Evolutionary conservation across 768 basidiomycete genomes (phyloP).

Genomic region (Tremella mesenterica): DNA sequence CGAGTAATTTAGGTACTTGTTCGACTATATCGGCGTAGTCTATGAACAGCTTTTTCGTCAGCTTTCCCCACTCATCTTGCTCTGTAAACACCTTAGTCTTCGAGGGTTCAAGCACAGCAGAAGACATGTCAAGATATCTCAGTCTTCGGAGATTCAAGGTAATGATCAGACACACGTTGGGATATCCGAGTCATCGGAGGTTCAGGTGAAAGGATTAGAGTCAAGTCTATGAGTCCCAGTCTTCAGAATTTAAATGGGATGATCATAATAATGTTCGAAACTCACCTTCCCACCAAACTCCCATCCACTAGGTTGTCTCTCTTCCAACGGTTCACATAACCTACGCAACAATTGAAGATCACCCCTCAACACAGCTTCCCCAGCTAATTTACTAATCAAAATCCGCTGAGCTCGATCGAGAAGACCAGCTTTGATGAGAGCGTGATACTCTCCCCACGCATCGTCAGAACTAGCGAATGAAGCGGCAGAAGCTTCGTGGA

Average conservation of each 20-base stretch:
- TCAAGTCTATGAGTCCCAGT: too few relatives aligned
- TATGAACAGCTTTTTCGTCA: conserved; percentile 34
- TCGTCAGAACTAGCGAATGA: conserved; percentile 56
- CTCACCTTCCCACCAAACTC: conserved; percentile 70
- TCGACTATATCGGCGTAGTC: conserved; percentile 30
- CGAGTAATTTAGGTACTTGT: conserved; percentile 14
- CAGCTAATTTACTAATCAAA: conserved; percentile 75
- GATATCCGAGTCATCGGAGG: too few relatives aligned
- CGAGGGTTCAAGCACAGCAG: too few relatives aligned
- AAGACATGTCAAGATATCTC: too few relatives aligned
- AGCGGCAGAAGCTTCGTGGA: conserved; percentile 82
- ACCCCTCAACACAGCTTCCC: conserved; percentile 69
- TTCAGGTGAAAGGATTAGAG: too few relatives aligned
- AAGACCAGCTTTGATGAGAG: conserved; percentile 61
- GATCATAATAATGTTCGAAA: not conserved
- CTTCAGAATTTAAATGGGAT: too few relatives aligned
- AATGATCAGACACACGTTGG: too few relatives aligned
- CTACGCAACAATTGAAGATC: conserved; percentile 58
- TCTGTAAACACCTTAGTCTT: too few relatives aligned
- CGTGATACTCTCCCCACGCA: conserved; percentile 64
- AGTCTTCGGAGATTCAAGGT: too few relatives aligned
- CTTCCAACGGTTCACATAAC: conserved; percentile 62
- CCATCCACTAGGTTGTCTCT: conserved; percentile 63
- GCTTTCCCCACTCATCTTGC: conserved; percentile 9
- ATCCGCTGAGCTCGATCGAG: conserved; percentile 71